Evolutionary conservation across 495 filamentous ascomycete genomes (phyloP).

Genomic region (Aspergillus cavernicola): DNA sequence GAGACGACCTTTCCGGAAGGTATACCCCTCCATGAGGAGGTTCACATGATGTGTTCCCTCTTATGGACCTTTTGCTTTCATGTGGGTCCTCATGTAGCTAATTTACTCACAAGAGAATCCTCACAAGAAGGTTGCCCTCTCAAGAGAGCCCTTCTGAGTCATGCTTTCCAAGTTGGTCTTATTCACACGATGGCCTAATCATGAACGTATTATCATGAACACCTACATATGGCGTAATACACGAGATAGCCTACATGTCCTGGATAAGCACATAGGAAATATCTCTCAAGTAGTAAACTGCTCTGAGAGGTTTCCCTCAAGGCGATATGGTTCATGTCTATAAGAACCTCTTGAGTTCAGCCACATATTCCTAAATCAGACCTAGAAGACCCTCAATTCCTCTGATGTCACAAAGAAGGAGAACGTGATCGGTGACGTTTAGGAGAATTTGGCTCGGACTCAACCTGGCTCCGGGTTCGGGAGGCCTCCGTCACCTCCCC

Average conservation of each 20-base stretch:
- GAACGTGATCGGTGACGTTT: conserved; percentile 7
- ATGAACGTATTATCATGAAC: neutral
- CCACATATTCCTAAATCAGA: conserved; percentile 6
- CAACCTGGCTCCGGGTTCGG: neutral
- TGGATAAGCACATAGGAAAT: conserved; percentile 9
- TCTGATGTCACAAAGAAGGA: conserved; percentile 2
- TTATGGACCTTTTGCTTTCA: neutral
- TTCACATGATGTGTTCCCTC: neutral
- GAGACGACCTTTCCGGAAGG: neutral
- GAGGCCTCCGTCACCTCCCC: neutral
- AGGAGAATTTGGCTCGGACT: conserved; percentile 8
- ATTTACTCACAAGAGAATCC: conserved; percentile 18
- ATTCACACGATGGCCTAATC: conserved; percentile 7
- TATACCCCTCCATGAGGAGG: neutral
- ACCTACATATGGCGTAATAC: conserved; percentile 2
- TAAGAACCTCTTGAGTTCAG: conserved; percentile 6
- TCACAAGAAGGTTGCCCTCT: conserved; percentile 11
- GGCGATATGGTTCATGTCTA: neutral
- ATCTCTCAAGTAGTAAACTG: conserved; percentile 1
- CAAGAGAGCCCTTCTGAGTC: conserved; percentile 12
- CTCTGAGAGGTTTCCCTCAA: conserved; percentile 7
- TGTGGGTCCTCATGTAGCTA: conserved; percentile 1
- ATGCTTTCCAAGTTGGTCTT: conserved; percentile 11
- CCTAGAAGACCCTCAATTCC: conserved; percentile 9
- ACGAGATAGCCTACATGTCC: conserved; percentile 9